Evolutionary conservation across 306 rosid species (phyloP).

Genomic region (Vigna unguiculata): DNA sequence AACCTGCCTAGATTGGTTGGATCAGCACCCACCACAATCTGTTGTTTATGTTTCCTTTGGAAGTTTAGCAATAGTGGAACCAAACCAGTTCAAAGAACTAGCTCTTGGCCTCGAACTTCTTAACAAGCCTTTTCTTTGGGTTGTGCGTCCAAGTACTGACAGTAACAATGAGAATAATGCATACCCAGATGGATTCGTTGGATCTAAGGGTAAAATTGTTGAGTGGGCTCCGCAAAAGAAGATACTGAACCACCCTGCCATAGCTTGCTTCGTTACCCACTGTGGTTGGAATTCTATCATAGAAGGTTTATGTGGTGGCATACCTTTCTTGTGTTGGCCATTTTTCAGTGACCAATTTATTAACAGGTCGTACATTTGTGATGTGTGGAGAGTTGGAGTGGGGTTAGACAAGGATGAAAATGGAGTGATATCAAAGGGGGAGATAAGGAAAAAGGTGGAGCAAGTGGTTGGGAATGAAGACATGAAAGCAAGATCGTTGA

Average conservation of each 20-base stretch:
- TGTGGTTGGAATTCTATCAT: constrained; percentile 62
- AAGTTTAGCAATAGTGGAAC: neutral
- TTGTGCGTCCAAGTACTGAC: neutral
- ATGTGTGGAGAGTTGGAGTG: constrained; percentile 54
- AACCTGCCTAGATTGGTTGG: constrained; percentile 37
- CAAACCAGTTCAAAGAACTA: constrained; percentile 40
- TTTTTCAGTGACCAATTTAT: constrained; percentile 47
- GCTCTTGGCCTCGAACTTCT: constrained; percentile 44
- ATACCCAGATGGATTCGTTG: constrained; percentile 40
- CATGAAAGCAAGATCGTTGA: constrained; percentile 35
- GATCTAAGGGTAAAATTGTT: constrained; percentile 40
- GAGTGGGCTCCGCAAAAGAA: constrained; percentile 55
- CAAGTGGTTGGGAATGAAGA: constrained; percentile 33
- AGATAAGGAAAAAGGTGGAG: constrained; percentile 52
- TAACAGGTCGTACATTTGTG: constrained; percentile 49
- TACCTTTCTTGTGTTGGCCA: constrained; percentile 63
- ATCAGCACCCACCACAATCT: constrained; percentile 30
- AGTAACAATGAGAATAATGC: neutral
- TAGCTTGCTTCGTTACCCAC: constrained; percentile 52
- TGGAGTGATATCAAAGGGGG: constrained; percentile 38
- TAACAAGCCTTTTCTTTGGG: constrained; percentile 47
- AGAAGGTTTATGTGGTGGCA: constrained; percentile 53
- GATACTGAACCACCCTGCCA: constrained; percentile 38
- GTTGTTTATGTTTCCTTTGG: constrained; percentile 44
- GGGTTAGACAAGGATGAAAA: constrained; percentile 47